A percentile compares a stretch with the other conserved stretches of the same genome.
Evolutionary conservation across 306 rosid species (phyloP).

Genomic region (Trifolium pratense): DNA sequence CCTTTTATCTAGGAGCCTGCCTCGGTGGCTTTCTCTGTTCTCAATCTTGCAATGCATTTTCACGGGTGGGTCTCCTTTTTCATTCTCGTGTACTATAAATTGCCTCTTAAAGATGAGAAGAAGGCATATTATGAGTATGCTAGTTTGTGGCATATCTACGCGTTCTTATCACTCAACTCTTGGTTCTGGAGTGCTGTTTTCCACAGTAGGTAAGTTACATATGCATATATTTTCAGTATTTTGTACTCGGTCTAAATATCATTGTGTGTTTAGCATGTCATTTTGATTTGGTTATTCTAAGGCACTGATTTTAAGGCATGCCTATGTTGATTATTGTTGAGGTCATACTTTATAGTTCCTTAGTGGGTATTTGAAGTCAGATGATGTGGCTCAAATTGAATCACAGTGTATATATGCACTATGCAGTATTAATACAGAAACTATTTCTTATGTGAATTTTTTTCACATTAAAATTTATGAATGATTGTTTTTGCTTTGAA

Average conservation of each 20-base stretch:
- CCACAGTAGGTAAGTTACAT: constrained; percentile 72
- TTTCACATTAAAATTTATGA: neutral
- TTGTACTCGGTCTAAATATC: neutral
- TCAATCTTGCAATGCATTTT: constrained; percentile 83
- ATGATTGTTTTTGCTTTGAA: constrained; percentile 3
- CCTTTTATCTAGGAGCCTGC: constrained; percentile 67
- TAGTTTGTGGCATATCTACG: constrained; percentile 82
- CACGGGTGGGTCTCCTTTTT: constrained; percentile 82
- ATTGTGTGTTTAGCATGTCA: neutral
- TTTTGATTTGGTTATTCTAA: constrained; percentile 9
- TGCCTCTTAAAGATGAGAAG: constrained; percentile 66
- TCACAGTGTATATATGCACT: neutral
- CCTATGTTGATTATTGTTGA: neutral
- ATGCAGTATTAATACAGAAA: constrained; percentile 2
- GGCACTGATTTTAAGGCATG: constrained; percentile 18
- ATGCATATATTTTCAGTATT: constrained; percentile 17
- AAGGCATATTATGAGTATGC: constrained; percentile 68
- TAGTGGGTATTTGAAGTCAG: neutral
- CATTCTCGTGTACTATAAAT: constrained; percentile 58
- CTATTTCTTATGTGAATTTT: neutral
- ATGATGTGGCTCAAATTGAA: constrained; percentile 16
- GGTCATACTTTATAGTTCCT: constrained; percentile 21
- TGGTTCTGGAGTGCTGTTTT: constrained; percentile 87
- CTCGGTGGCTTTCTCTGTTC: constrained; percentile 74
- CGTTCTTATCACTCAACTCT: constrained; percentile 63